phyloP scores from a whole-genome alignment of 2,329 filamentous ascomycete species.

The Triangularia setosa region DNA sequence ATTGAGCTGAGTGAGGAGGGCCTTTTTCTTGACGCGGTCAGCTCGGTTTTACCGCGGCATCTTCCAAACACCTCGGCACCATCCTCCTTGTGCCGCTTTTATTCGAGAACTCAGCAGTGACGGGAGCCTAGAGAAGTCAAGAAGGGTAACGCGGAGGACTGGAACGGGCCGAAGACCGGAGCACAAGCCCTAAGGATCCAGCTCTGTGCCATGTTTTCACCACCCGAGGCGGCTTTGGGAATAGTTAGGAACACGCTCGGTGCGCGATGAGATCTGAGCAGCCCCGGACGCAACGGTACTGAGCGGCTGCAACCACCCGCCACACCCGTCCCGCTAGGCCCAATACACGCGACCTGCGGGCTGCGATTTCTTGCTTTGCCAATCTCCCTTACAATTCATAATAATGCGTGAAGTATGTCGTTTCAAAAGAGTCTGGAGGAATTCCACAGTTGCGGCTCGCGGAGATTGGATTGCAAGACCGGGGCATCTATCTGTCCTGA shows the following conservation, averaged over 20 bases:
- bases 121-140: background rate
- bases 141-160: background rate
- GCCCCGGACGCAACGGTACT: slow-evolving; percentile 2
- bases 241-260: slow-evolving; percentile 2
- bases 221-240: slow-evolving; percentile 2
- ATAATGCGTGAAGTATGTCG: background rate
- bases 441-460: background rate
- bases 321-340: slow-evolving; percentile 13
- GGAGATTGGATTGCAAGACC: background rate
- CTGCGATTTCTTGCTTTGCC: background rate
- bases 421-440: background rate
- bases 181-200: slow-evolving; percentile 11
- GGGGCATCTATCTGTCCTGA: background rate
- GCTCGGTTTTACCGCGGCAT: background rate
- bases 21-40: background rate
- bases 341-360: slow-evolving; percentile 5
- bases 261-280: slow-evolving; percentile 9
- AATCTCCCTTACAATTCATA: background rate
- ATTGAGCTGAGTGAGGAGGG: background rate
- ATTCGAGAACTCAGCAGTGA: background rate
- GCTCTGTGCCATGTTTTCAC: slow-evolving; percentile 1
- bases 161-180: slow-evolving; percentile 10
- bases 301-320: slow-evolving; percentile 12
- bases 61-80: background rate
- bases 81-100: background rate